Base-by-base conservation (phyloP, 805 yeast species). In the Myxozyma mucilagina region DNA sequence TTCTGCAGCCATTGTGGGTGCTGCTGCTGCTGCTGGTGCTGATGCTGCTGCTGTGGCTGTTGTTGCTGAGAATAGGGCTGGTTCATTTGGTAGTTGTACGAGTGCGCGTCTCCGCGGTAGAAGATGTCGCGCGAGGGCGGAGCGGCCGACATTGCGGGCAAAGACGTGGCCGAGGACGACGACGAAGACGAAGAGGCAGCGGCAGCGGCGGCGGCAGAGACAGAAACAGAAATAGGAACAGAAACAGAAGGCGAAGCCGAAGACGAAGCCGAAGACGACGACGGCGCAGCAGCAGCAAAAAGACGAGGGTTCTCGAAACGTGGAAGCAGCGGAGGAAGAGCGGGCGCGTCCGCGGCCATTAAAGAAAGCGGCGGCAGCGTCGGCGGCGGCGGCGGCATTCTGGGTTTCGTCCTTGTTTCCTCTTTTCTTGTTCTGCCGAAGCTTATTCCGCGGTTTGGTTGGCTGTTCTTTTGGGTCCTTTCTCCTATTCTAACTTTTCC, bases 311-410 rank as follows among this genome's bases (percentile, higher is more conserved):
- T 38, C 42, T 38, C n/a, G 16, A n/a, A n/a, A 38, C 16, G 53
- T 4, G 53, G 24, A 18, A 49, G 43, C 11, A 49, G 53, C 13
- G 53, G 53, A 29, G 53, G 53, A 14, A 49, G 43, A 6, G 54
- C 54, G 39, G 60, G 47, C n/a, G 60, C 48, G 53, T 58, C 29
- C 29, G 29, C 58, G 43, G 63, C 55, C 56, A 59, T 48, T 53
- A 55, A 54, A 52, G 63, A 54, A 36, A 59, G 54, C 32, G 63
- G 63, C 51, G 63, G 63, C 59, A 59, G 52, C 24, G 52, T 45
- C 39, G 56, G 50, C 56, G 59, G 52, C 43, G 51, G 52, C 54
- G 45, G 38, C 47, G 38, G 45, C 36, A 8, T n/a, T 29, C 47
- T 34, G 35, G 13, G 4, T 45, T 24, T 24, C 20, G 35, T 29